Evolutionary conservation across 1,139 yeast species (phyloP).

Genomic region (Blastobotrys malaysiensis): DNA sequence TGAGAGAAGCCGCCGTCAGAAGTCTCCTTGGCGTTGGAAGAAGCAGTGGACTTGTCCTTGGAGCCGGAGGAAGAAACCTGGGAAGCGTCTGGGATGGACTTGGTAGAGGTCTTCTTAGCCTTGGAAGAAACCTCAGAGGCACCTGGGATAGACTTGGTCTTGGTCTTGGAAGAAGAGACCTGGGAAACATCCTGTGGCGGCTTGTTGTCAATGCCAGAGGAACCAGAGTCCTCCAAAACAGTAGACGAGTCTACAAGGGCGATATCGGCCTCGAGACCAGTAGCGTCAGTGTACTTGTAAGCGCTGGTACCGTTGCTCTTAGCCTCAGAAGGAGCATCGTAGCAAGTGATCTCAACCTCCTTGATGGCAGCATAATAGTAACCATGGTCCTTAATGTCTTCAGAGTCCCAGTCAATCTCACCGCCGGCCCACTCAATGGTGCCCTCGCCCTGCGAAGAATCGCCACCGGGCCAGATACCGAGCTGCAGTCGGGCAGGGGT

Average conservation of each 20-base stretch:
- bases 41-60: conserved; percentile 9
- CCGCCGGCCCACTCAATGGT: conserved; percentile 97
- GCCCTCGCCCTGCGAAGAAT: conserved; percentile 57
- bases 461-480: conserved; percentile 94
- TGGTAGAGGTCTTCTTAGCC: conserved; percentile 16
- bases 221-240: conserved; percentile 51
- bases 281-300: conserved; percentile 45
- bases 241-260: conserved; percentile 56
- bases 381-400: conserved; percentile 67
- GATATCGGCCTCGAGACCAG: conserved; percentile 44
- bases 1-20: conserved; percentile 4
- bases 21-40: conserved; percentile 12
- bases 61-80: conserved; percentile 18
- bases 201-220: conserved; percentile 46
- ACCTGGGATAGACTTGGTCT: conserved; percentile 9
- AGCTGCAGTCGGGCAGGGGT: conserved; percentile 85
- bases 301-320: conserved; percentile 46
- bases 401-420: conserved; percentile 73
- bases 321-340: conserved; percentile 59
- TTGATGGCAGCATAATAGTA: conserved; percentile 67
- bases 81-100: conserved; percentile 22
- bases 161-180: not conserved
- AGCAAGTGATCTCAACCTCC: conserved; percentile 57
- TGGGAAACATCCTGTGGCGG: conserved; percentile 36
- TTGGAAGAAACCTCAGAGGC: conserved; percentile 8